phyloP scores from a whole-genome alignment of 2,329 filamentous ascomycete genomes.

The Claviceps arundinis region DNA sequence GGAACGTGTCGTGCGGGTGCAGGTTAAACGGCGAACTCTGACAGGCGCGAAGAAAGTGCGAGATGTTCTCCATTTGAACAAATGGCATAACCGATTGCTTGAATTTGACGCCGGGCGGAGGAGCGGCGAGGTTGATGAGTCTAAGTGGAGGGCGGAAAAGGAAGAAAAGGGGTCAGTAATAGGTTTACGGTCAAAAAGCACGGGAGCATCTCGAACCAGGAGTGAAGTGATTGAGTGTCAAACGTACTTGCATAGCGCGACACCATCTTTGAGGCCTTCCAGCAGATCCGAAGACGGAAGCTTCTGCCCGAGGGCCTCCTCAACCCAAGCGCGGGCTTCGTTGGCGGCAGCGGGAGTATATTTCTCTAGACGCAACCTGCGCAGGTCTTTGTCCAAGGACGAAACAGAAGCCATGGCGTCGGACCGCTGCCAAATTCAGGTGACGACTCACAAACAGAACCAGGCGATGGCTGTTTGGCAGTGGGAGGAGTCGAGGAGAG shows the following conservation, averaged over 20 bases:
- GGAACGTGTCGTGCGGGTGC: conserved; percentile 86
- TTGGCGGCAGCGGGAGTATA: conserved; percentile 86
- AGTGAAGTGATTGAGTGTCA: neutral
- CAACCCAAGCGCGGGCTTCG: conserved; percentile 77
- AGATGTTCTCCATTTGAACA: conserved; percentile 99
- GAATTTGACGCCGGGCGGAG: conserved; percentile 70
- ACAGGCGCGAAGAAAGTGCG: conserved; percentile 83
- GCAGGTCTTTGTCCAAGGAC: conserved; percentile 90
- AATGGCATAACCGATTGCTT: conserved; percentile 93
- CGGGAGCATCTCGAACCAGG: too few species aligned
- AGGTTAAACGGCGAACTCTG: conserved; percentile 74
- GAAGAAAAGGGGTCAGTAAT: neutral
- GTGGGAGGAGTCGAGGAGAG: neutral
- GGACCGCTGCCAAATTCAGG: neutral
- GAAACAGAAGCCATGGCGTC: conserved; percentile 75
- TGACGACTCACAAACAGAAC: neutral
- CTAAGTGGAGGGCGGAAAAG: conserved; percentile 28
- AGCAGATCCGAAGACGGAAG: conserved; percentile 66
- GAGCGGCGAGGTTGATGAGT: conserved; percentile 67
- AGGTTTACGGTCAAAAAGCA: neutral
- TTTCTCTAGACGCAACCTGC: conserved; percentile 79
- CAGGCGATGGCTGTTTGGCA: neutral
- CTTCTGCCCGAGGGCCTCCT: conserved; percentile 60
- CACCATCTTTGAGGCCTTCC: conserved; percentile 78
- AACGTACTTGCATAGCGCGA: conserved; percentile 76